Evolutionary conservation across 495 filamentous ascomycete genomes (phyloP).

Genomic region (Tuber microsphaerosporum): DNA sequence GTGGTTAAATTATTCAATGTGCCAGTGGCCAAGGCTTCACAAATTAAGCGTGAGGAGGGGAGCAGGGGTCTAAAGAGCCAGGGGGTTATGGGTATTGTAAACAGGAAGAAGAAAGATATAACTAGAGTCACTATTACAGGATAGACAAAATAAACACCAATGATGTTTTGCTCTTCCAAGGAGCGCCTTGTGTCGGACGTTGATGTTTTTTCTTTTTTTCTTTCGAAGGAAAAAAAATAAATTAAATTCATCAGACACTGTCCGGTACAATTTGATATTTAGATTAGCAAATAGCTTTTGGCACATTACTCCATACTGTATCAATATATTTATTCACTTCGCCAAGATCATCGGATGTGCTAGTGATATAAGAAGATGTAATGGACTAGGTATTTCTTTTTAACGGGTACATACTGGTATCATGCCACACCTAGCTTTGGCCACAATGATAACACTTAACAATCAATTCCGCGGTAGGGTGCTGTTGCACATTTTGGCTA

Average conservation of each 20-base stretch:
- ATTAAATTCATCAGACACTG: background rate
- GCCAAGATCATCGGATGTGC: background rate
- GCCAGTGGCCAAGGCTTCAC: too few relatives aligned
- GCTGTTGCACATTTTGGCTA: constrained; percentile 92
- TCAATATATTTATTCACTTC: background rate
- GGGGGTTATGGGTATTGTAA: too few relatives aligned
- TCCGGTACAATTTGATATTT: background rate
- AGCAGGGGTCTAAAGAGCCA: too few relatives aligned
- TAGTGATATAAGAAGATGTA: background rate
- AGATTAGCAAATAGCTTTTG: background rate
- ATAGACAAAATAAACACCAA: background rate
- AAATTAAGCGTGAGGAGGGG: too few relatives aligned
- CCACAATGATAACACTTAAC: background rate
- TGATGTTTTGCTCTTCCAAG: background rate
- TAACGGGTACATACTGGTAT: background rate
- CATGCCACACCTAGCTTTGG: background rate
- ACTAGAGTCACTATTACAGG: background rate
- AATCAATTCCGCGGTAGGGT: constrained; percentile 56
- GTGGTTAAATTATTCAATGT: too few relatives aligned
- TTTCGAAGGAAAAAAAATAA: background rate
- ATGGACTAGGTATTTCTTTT: background rate
- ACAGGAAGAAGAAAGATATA: too few relatives aligned
- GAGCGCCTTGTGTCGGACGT: background rate
- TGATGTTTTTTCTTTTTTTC: background rate
- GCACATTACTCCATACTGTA: background rate